Conservation (phyloP, 768 basidiomycete genomes). For the Strobilomyces confusus region DNA sequence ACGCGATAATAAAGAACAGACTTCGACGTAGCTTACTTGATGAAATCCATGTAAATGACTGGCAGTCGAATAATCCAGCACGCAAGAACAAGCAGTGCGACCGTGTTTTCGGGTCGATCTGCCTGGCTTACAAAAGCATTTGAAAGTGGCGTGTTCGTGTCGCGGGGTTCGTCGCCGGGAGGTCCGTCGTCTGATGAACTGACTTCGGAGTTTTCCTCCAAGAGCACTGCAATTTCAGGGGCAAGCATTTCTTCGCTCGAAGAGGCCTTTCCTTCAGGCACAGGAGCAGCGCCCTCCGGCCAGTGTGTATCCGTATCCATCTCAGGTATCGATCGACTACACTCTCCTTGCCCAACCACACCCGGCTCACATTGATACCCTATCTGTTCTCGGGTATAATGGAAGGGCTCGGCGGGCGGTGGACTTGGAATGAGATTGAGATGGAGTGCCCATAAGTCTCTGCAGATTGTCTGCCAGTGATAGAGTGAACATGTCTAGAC, state of each 20-base stretch:
- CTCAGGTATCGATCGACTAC: slow-evolving; percentile 9
- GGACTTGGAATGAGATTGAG: slow-evolving; percentile 58
- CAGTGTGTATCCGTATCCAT: slow-evolving; percentile 12
- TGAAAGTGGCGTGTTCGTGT: slow-evolving; percentile 8
- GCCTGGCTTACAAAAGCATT: slow-evolving; percentile 25
- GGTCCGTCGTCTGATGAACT: slow-evolving; percentile 29
- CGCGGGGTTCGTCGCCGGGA: slow-evolving; percentile 13
- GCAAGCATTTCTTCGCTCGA: slow-evolving; percentile 21
- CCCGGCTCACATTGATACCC: slow-evolving; percentile 12
- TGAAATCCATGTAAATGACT: slow-evolving; percentile 69
- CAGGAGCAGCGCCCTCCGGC: slow-evolving; percentile 9
- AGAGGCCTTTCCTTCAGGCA: slow-evolving; percentile 8
- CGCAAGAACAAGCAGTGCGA: slow-evolving; percentile 69
- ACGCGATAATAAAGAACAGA: not conserved
- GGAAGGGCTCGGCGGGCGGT: slow-evolving; percentile 57
- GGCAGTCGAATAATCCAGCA: slow-evolving; percentile 82
- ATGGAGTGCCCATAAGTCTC: slow-evolving; percentile 78
- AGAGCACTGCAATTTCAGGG: slow-evolving; percentile 38
- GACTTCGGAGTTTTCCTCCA: slow-evolving; percentile 37
- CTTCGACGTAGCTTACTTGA: slow-evolving; percentile 44
- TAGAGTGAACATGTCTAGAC: slow-evolving; percentile 5
- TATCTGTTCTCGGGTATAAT: slow-evolving; percentile 40
- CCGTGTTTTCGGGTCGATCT: slow-evolving; percentile 43
- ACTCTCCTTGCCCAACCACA: not conserved
- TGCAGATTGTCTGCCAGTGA: slow-evolving; percentile 68